Percentiles rank a stretch among this genome's conserved stretches.
Conservation (phyloP, 2,329 filamentous ascomycete species). For the Tolypocladium tropicale region DNA sequence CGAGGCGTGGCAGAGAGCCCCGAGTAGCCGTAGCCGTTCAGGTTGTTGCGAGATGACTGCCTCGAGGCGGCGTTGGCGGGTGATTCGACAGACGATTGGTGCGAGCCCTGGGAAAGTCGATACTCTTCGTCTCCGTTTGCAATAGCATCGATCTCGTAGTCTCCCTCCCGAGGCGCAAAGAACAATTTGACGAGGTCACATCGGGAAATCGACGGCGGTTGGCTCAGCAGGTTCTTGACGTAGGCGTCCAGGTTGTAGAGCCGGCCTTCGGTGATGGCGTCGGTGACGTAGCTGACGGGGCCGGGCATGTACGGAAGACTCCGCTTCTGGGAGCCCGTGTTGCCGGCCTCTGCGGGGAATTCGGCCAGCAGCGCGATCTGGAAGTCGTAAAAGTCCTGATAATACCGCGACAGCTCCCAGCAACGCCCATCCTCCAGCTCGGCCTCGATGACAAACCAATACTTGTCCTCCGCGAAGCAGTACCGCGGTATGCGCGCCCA, state of each 20-base stretch:
- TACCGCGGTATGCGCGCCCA: slow-evolving; percentile 82
- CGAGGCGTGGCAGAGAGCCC: slow-evolving; percentile 41
- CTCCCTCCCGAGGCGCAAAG: slow-evolving; percentile 80
- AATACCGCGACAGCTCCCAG: slow-evolving; percentile 91
- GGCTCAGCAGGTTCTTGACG: slow-evolving; percentile 78
- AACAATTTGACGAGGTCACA: slow-evolving; percentile 81
- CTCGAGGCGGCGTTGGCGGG: slow-evolving; percentile 48
- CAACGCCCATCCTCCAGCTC: slow-evolving; percentile 80
- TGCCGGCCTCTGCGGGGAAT: slow-evolving; percentile 88
- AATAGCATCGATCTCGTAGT: slow-evolving; percentile 81
- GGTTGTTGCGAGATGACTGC: slow-evolving; percentile 55
- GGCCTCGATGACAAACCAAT: slow-evolving; percentile 96
- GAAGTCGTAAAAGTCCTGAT: slow-evolving; percentile 98
- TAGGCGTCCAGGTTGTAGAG: slow-evolving; percentile 92
- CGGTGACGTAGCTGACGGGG: slow-evolving; percentile 95
- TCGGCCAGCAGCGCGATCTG: slow-evolving; percentile 89
- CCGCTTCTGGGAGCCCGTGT: slow-evolving; percentile 66
- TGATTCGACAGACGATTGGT: slow-evolving; percentile 55
- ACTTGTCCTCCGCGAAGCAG: slow-evolving; percentile 94
- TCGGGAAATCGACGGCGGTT: slow-evolving; percentile 75
- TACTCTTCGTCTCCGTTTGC: slow-evolving; percentile 62
- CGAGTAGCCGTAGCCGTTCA: slow-evolving; percentile 46
- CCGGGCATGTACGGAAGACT: slow-evolving; percentile 96
- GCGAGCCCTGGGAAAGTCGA: slow-evolving; percentile 60
- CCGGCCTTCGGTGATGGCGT: slow-evolving; percentile 88